Percentiles rank a stretch among this genome's conserved stretches.
Evolutionary conservation across 1,284 basidiomycete genomes (phyloP).

Genomic region (Moniliophthora roreri): DNA sequence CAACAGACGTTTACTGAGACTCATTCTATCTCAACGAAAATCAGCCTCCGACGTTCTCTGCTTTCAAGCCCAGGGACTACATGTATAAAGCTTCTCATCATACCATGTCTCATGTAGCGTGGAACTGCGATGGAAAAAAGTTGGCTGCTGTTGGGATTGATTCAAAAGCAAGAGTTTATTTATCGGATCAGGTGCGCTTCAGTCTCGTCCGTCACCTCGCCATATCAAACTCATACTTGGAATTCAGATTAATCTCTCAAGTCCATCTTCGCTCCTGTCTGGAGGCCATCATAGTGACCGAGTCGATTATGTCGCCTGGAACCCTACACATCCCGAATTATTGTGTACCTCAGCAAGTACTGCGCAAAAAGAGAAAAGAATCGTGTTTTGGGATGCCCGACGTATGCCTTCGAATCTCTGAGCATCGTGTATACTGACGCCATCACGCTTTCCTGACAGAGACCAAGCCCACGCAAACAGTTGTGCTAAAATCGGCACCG

Average conservation of each 20-base stretch:
- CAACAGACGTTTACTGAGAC: constrained; percentile 10
- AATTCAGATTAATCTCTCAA: constrained; percentile 34
- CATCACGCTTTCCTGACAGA: constrained; percentile 40
- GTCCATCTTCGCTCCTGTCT: constrained; percentile 66
- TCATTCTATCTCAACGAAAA: constrained; percentile 10
- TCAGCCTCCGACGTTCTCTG: constrained; percentile 73
- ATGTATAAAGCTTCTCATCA: constrained; percentile 64
- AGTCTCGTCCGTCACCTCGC: neutral
- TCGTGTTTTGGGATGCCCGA: constrained; percentile 83
- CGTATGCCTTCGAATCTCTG: constrained; percentile 42
- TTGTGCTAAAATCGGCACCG: constrained; percentile 54
- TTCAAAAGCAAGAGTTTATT: constrained; percentile 72
- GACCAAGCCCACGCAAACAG: constrained; percentile 62
- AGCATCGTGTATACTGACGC: constrained; percentile 1
- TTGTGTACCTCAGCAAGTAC: constrained; percentile 62
- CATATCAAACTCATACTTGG: constrained; percentile 1
- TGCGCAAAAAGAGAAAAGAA: constrained; percentile 63
- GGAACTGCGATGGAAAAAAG: constrained; percentile 80
- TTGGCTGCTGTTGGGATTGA: constrained; percentile 77
- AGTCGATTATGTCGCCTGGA: constrained; percentile 77
- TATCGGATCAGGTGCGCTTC: constrained; percentile 65
- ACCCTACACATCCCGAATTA: constrained; percentile 76
- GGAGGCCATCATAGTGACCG: constrained; percentile 68
- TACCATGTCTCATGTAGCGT: constrained; percentile 72
- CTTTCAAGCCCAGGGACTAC: constrained; percentile 73